phyloP scores from a whole-genome alignment of 208 protist species.

The Naegleria lovaniensis region DNA sequence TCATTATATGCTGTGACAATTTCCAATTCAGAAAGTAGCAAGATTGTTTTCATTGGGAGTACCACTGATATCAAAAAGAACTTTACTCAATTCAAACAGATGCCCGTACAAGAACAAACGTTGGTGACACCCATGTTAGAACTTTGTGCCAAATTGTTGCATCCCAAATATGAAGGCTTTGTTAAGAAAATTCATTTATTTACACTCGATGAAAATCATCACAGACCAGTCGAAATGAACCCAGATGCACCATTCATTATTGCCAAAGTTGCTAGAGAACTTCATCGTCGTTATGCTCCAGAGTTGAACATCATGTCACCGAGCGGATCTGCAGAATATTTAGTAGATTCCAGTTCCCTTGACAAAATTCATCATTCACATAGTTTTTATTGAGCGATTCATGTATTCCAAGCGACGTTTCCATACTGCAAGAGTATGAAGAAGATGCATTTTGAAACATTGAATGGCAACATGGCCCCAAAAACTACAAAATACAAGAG shows the following conservation, averaged over 20 bases:
- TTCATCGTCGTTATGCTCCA: too few species aligned
- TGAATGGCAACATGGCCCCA: too few species aligned
- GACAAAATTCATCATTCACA: too few species aligned
- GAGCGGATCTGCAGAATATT: too few species aligned
- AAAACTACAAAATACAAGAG: too few species aligned
- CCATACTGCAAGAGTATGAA: too few species aligned
- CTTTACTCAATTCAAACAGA: background rate
- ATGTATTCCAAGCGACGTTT: too few species aligned
- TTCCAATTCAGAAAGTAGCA: background rate
- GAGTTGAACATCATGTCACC: too few species aligned
- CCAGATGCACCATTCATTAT: background rate
- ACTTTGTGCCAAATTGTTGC: background rate
- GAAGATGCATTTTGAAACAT: too few species aligned
- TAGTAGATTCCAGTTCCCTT: too few species aligned
- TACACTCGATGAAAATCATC: background rate
- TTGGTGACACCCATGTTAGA: background rate
- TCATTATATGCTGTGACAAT: background rate
- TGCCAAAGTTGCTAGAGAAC: background rate
- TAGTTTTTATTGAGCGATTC: too few species aligned
- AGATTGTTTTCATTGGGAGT: background rate
- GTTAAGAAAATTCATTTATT: background rate
- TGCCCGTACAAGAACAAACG: background rate
- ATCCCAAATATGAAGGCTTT: background rate
- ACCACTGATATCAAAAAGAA: background rate
- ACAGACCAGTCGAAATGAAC: background rate